These are phyloP conservation scores for Schizopora paradoxa DNA, from an alignment of 1,284 basidiomycete genomes.

Conservation along the genomic window DNA sequence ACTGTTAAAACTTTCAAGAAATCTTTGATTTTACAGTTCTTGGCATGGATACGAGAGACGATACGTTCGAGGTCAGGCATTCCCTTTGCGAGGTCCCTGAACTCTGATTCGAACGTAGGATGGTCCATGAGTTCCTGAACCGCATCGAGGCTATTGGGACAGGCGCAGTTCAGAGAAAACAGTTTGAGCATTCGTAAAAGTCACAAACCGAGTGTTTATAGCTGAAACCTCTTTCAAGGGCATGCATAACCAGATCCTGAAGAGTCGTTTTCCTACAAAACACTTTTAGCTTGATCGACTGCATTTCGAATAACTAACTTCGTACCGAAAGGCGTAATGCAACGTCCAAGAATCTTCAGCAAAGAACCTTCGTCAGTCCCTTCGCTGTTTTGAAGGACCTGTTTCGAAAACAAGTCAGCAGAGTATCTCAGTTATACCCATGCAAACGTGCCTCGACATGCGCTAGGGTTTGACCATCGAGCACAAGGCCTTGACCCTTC, in stretches of 20 bases:
- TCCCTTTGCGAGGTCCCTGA: conserved; percentile 70
- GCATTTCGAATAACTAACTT: conserved; percentile 14
- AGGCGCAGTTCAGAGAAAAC: conserved; percentile 8
- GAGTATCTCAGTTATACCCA: conserved; percentile 5
- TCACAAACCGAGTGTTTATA: conserved; percentile 77
- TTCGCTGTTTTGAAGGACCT: conserved; percentile 87
- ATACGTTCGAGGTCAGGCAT: conserved; percentile 92
- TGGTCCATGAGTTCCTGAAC: conserved; percentile 84
- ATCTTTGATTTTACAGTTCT: conserved; percentile 79
- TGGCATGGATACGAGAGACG: conserved; percentile 90
- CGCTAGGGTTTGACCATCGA: conserved; percentile 91
- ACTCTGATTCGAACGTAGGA: conserved; percentile 69
- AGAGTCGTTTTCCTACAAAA: conserved; percentile 75
- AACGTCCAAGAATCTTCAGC: conserved; percentile 77
- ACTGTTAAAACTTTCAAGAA: conserved; percentile 80
- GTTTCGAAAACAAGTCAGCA: background rate
- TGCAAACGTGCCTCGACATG: conserved; percentile 72
- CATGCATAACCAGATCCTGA: conserved; percentile 91
- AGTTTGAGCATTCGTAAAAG: conserved; percentile 13
- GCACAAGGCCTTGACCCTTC: conserved; percentile 72
- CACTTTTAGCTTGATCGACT: conserved; percentile 15
- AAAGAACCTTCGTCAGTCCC: conserved; percentile 87
- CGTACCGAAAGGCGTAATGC: conserved; percentile 84
- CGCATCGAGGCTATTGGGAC: conserved; percentile 69
- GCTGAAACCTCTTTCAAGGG: conserved; percentile 75